Conservation (phyloP, 192 early-diverging fungal genomes). For the Linnemannia schmuckeri region DNA sequence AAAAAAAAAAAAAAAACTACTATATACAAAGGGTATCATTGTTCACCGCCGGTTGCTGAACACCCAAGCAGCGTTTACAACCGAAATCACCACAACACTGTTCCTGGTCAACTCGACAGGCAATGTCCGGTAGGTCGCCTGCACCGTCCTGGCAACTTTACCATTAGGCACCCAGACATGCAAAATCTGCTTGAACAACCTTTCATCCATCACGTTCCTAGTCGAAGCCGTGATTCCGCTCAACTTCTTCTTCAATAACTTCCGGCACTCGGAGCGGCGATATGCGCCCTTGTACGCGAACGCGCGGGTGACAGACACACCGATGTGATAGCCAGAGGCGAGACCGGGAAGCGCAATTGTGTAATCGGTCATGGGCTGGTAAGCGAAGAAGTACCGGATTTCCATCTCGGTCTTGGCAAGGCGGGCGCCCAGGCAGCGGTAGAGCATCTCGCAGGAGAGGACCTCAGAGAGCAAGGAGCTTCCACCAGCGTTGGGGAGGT, state of each 20-base stretch:
- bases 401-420: constrained; percentile 68
- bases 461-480: constrained; percentile 62
- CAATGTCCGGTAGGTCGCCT: constrained; percentile 48
- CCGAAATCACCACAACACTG: constrained; percentile 55
- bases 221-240: constrained; percentile 54
- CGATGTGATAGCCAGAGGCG: constrained; percentile 42
- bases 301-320: constrained; percentile 65
- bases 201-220: constrained; percentile 54
- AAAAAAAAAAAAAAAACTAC: neutral
- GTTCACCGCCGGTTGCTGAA: constrained; percentile 47
- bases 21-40: neutral
- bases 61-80: constrained; percentile 57
- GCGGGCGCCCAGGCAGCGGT: constrained; percentile 57
- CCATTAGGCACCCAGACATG: constrained; percentile 66
- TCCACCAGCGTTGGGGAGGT: constrained; percentile 65
- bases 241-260: constrained; percentile 61
- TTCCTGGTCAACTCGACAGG: constrained; percentile 39
- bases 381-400: constrained; percentile 52
- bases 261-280: constrained; percentile 50
- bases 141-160: constrained; percentile 54
- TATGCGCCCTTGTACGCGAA: constrained; percentile 57
- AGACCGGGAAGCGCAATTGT: constrained; percentile 47
- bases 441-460: constrained; percentile 60
- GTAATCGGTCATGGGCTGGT: constrained; percentile 66
- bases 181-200: constrained; percentile 62